Evolutionary conservation across 768 basidiomycete genomes (phyloP).

Genomic region (Kondoa malvinella): DNA sequence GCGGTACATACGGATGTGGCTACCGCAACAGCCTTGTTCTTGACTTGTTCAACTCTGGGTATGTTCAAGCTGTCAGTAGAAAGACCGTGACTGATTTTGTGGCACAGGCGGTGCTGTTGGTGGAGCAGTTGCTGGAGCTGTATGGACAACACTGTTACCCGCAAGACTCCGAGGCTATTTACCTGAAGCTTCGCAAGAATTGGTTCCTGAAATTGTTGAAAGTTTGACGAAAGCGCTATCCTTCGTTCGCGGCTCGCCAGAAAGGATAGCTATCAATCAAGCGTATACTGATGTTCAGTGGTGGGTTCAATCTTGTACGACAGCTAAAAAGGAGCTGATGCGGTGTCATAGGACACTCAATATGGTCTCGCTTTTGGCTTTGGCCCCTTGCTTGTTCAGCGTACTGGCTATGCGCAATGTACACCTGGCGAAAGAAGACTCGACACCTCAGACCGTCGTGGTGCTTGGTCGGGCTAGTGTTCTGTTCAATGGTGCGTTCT

Average conservation of each 20-base stretch:
- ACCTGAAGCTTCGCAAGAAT: constrained; percentile 3
- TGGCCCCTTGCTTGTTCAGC: constrained; percentile 14
- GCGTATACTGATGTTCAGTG: constrained; percentile 25
- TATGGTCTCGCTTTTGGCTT: constrained; percentile 18
- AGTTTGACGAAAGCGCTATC: constrained; percentile 24
- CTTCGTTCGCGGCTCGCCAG: constrained; percentile 18
- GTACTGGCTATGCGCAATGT: constrained; percentile 14
- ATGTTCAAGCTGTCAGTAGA: not conserved
- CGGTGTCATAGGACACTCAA: constrained; percentile 12
- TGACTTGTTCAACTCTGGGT: constrained; percentile 26
- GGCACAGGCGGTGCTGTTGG: constrained; percentile 24
- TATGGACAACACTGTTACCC: constrained; percentile 26
- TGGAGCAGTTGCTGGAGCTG: constrained; percentile 23
- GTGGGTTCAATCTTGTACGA: not conserved
- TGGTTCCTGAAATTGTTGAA: constrained; percentile 22
- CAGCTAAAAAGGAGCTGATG: not conserved
- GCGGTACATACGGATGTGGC: constrained; percentile 26
- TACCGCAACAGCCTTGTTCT: constrained; percentile 26
- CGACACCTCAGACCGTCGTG: not conserved
- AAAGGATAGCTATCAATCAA: constrained; percentile 23
- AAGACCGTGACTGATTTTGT: not conserved
- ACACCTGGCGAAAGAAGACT: constrained; percentile 12
- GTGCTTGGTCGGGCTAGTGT: constrained; percentile 1
- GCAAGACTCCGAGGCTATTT: constrained; percentile 17
- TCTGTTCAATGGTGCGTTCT: not conserved